Conservation (phyloP, 352 stramenopile species). For the Phytophthora sp. region DNA sequence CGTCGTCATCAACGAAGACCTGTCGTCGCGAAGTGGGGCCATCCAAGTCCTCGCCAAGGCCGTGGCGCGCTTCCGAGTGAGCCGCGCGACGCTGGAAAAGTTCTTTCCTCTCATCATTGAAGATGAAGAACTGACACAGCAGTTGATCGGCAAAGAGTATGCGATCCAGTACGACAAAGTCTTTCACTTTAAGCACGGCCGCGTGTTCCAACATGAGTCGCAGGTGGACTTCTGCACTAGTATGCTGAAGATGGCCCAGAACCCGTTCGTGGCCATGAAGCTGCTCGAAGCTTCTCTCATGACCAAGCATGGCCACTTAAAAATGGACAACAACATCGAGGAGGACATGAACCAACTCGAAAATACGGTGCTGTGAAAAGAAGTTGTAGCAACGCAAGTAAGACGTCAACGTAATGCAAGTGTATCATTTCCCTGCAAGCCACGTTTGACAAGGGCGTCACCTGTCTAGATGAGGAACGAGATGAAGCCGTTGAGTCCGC, state of each 20-base stretch:
- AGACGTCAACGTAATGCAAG: conserved; percentile 3
- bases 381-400: not conserved
- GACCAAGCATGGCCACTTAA: conserved; percentile 66
- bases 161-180: conserved; percentile 74
- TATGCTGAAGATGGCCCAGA: conserved; percentile 54
- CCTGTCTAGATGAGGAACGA: conserved; percentile 36
- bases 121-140: conserved; percentile 58
- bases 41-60: conserved; percentile 54
- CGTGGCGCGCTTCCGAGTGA: conserved; percentile 48
- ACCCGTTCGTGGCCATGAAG: conserved; percentile 62
- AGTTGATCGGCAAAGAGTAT: conserved; percentile 67
- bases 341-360: conserved; percentile 50
- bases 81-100: conserved; percentile 43
- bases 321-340: conserved; percentile 42
- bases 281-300: conserved; percentile 56
- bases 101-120: conserved; percentile 60
- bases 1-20: conserved; percentile 28
- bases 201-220: conserved; percentile 66
- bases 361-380: conserved; percentile 32
- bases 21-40: conserved; percentile 12
- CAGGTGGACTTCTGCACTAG: conserved; percentile 56
- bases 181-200: conserved; percentile 58
- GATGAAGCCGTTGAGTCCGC: conserved; percentile 44
- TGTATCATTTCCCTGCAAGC: conserved; percentile 2
- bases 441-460: not conserved